phyloP scores from a whole-genome alignment of 2,329 filamentous ascomycete species.

The Whalleya microplaca region DNA sequence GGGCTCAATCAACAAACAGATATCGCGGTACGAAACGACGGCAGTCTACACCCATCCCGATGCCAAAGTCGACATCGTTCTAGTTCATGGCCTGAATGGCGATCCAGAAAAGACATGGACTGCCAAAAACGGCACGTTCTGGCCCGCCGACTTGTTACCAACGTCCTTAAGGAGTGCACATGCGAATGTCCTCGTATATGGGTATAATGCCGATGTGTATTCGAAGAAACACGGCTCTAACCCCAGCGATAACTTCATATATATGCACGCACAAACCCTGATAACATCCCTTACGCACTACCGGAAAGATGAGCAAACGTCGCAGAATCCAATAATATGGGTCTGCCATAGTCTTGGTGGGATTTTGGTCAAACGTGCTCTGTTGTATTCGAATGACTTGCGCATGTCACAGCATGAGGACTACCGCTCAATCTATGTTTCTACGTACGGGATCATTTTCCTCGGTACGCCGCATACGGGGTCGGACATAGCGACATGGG shows the following conservation, averaged over 20 bases:
- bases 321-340: constrained; percentile 72
- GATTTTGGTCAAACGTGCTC: constrained; percentile 70
- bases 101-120: constrained; percentile 67
- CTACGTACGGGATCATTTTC: constrained; percentile 77
- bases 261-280: constrained; percentile 72
- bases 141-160: constrained; percentile 71
- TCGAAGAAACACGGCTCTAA: constrained; percentile 52
- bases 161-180: constrained; percentile 57
- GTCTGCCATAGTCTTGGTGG: constrained; percentile 76
- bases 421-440: constrained; percentile 70
- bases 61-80: constrained; percentile 66
- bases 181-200: constrained; percentile 71
- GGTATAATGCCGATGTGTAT: constrained; percentile 72
- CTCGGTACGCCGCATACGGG: constrained; percentile 77
- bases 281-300: constrained; percentile 65
- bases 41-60: constrained; percentile 62
- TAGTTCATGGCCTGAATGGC: constrained; percentile 74
- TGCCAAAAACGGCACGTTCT: constrained; percentile 62
- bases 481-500: constrained; percentile 71
- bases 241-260: constrained; percentile 68
- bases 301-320: constrained; percentile 60
- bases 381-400: constrained; percentile 69
- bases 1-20: constrained; percentile 54
- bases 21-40: constrained; percentile 61
- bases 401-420: constrained; percentile 63